These are phyloP conservation scores for Coffea canephora DNA, from an alignment of 257 asterid species.

Conservation along the genomic window DNA sequence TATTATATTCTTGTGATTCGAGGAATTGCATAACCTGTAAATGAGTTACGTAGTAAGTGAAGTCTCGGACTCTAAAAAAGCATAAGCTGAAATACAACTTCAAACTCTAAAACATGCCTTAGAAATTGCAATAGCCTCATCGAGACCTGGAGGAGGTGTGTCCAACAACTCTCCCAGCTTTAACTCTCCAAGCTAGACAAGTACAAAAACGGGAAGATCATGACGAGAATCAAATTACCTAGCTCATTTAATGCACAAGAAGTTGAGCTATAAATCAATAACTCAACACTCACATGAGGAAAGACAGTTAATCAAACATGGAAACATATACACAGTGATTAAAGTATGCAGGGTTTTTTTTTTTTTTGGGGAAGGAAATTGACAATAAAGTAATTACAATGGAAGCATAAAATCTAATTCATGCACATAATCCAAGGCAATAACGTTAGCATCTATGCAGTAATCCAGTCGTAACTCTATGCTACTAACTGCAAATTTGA, in stretches of 20 bases:
- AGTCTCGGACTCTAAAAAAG: slow-evolving; percentile 3
- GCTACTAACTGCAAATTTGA: background rate
- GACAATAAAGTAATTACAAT: background rate
- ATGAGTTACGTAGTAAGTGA: slow-evolving; percentile 34
- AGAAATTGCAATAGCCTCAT: slow-evolving; percentile 97
- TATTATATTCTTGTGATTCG: slow-evolving; percentile 80
- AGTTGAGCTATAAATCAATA: background rate
- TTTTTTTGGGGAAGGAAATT: no score
- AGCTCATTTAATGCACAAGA: background rate
- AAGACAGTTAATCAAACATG: background rate
- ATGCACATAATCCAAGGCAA: background rate
- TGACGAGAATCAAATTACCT: background rate
- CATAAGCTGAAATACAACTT: slow-evolving; percentile 20
- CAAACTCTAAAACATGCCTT: slow-evolving; percentile 50
- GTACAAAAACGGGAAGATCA: background rate
- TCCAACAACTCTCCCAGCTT: slow-evolving; percentile 98
- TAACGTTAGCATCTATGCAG: background rate
- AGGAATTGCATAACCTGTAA: slow-evolving; percentile 94
- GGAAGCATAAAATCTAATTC: background rate
- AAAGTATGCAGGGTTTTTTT: background rate
- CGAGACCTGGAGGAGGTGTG: slow-evolving; percentile 99
- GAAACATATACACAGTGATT: background rate
- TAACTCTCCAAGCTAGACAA: slow-evolving; percentile 75
- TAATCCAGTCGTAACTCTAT: background rate
- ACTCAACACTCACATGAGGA: background rate